Evolutionary conservation across 2,329 filamentous ascomycete species (phyloP).

Genomic region (Penicillium psychrosexuale): DNA sequence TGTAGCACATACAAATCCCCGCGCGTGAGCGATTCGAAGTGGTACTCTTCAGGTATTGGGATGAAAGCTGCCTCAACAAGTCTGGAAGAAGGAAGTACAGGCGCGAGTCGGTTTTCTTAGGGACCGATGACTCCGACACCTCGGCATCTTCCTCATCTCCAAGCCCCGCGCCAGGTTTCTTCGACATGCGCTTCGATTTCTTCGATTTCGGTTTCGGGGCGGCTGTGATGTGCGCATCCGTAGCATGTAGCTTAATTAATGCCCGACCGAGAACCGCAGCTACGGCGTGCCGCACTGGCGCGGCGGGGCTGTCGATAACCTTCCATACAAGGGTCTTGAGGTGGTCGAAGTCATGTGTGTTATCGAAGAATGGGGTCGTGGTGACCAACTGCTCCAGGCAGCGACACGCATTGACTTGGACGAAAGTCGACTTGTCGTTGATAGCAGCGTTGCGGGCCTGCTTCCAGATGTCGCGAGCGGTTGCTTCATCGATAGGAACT

Average conservation of each 20-base stretch:
- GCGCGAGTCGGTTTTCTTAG: slow-evolving; percentile 67
- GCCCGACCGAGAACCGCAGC: slow-evolving; percentile 79
- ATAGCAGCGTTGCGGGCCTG: slow-evolving; percentile 73
- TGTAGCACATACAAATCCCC: slow-evolving; percentile 83
- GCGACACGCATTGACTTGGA: slow-evolving; percentile 73
- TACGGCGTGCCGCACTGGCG: slow-evolving; percentile 76
- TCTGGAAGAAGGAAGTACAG: slow-evolving; percentile 73
- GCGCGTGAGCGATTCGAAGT: slow-evolving; percentile 79
- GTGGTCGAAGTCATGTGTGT: slow-evolving; percentile 85
- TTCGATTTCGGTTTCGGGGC: slow-evolving; percentile 61
- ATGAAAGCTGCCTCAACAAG: slow-evolving; percentile 73
- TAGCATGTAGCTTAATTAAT: slow-evolving; percentile 77
- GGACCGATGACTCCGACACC: slow-evolving; percentile 69
- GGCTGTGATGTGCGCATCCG: slow-evolving; percentile 51
- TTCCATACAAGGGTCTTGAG: slow-evolving; percentile 81
- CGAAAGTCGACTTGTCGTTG: slow-evolving; percentile 77
- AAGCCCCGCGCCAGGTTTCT: slow-evolving; percentile 55
- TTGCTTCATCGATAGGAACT: slow-evolving; percentile 73
- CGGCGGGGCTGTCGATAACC: slow-evolving; percentile 72
- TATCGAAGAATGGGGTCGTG: slow-evolving; percentile 78
- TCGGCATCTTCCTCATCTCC: slow-evolving; percentile 70
- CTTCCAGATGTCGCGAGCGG: slow-evolving; percentile 92
- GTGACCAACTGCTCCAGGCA: slow-evolving; percentile 72
- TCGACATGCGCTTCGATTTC: slow-evolving; percentile 71
- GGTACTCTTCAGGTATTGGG: slow-evolving; percentile 72